phyloP scores from a whole-genome alignment of 495 filamentous ascomycete species.

The Trichoderma parareesei region DNA sequence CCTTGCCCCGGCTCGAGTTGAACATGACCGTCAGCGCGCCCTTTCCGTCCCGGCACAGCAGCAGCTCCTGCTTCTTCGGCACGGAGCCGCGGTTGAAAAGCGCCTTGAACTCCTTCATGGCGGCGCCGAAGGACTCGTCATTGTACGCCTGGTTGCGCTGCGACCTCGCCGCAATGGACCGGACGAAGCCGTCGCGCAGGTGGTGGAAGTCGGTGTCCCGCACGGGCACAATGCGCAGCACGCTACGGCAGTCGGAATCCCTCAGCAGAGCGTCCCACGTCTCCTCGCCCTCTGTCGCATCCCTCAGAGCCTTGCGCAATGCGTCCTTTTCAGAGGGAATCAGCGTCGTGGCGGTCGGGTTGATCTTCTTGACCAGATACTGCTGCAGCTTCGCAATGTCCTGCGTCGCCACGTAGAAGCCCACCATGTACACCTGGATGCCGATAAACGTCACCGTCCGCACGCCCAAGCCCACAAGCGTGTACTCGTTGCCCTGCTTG shows the following conservation, averaged over 20 bases:
- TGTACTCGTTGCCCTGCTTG: constrained; percentile 56
- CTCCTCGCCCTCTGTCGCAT: constrained; percentile 55
- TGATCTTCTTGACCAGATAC: constrained; percentile 40
- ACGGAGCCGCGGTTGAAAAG: constrained; percentile 70
- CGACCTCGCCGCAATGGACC: constrained; percentile 67
- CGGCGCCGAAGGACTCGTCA: constrained; percentile 61
- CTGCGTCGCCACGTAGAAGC: constrained; percentile 74
- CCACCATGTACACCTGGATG: constrained; percentile 94
- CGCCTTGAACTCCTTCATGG: constrained; percentile 66
- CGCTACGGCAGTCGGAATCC: constrained; percentile 54
- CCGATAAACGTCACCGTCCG: constrained; percentile 81
- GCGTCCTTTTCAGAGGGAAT: constrained; percentile 69
- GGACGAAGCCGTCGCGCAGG: constrained; percentile 81
- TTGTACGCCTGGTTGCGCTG: constrained; percentile 44
- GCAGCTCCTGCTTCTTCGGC: constrained; percentile 63
- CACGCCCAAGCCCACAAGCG: constrained; percentile 77
- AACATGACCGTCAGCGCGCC: constrained; percentile 64
- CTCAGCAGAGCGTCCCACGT: constrained; percentile 67
- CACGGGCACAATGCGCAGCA: constrained; percentile 72
- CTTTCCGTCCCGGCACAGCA: constrained; percentile 57
- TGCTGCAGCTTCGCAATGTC: constrained; percentile 55
- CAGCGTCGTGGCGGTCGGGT: constrained; percentile 68
- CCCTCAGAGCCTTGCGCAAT: constrained; percentile 58
- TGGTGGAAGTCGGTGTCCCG: constrained; percentile 89
- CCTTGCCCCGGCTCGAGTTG: constrained; percentile 45